Evolutionary conservation across 2,329 filamentous ascomycete genomes (phyloP), one percentile per base, ranked within the genome.

Genomic region (Juglanconis oblonga): DNA sequence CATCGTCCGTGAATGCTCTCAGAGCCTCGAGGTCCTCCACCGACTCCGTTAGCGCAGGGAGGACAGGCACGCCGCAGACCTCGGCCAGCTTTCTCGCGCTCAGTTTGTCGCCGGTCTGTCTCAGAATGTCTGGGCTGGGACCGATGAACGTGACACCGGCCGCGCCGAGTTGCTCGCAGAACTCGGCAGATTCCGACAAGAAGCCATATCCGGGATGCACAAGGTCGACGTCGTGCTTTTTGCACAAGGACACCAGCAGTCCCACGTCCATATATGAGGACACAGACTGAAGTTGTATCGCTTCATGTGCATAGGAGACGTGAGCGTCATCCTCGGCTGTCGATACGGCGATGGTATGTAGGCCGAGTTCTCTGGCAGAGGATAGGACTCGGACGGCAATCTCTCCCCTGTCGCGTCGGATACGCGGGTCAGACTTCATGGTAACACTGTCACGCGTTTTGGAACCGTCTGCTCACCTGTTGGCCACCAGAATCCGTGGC

Each of bases 301-400:
- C 75, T 64, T 83, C 77, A 5, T 77, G 69, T 24, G 85, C 80
- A 53, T 80, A 70, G 42, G 77, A 73, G 17, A 80, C 80, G 64
- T 88, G 85, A 1, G 79, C 79, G 35, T 75, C 72, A 68, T 88
- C 86, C 52, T 80, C 77, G 3, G 76, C 67, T 6, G 82, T 83
- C 68, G 83, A 86, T 3, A 87, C 68, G 24, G 81, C 79, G 63
- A 79, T 82, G 1, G 83, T 86, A 57, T 84, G 78, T 8, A 86
- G 74, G 11, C 73, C 74, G 3, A 87, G 73, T 70, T 88, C 86
- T 45, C 83, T 76, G n/a, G 82, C 82, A 58, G 85, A 78, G 35
- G 80, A 78, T 38, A 87, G 73, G 52, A 88, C 85, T 11, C 86
- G 79, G 2, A 83, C 79, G 57, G 85, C 85, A 55, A 89, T 87